Evolutionary conservation across 805 yeast genomes (phyloP), one percentile per base, ranked within the genome.

Genomic region (Starmerella etchellsii): DNA sequence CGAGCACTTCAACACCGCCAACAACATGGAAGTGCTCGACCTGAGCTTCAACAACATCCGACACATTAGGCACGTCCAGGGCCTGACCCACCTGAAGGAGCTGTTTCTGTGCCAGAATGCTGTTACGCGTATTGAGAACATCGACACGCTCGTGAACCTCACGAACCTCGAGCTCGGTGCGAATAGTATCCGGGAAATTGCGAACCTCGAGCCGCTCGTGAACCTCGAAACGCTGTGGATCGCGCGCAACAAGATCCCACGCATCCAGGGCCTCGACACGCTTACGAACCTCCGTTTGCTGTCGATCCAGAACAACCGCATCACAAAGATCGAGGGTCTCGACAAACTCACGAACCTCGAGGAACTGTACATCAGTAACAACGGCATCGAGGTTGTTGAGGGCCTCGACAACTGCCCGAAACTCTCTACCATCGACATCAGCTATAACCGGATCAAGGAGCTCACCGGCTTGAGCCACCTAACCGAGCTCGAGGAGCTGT

Each of bases 121-220:
- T 54, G 83, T 91, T 40, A 59, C 70, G 14, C 77, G 72, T 43
- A 83, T 91, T 49, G 76, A 75, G 49, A 76, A 78, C 50, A 50
- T 88, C 36, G 73, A 72, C 13, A 66, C 68, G 1, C 65, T 84
- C 42, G 60, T 57, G 1, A 66, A 72, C 16, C 60, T 91, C 48
- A 70, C 62, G 39, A 81, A 79, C 50, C 63, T 91, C 40, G 98
- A 91, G 60, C 67, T 91, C 31, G 98, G 97, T 11, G 98, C 96
- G 20, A 91, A 91, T 60, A 68, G 74, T 43, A 70, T 84, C 34
- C 68, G 72, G 33, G 57, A 55, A 40, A 57, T 65, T 30, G 79
- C 75, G 47, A 73, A 74, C 31, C 56, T 87, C 50, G 67, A 69
- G 18, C 59, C 62, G 0, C 64, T 88, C 43, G 63, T 61, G 0